Base-by-base conservation (phyloP, 306 rosid species). In the Rosa lucieae region DNA sequence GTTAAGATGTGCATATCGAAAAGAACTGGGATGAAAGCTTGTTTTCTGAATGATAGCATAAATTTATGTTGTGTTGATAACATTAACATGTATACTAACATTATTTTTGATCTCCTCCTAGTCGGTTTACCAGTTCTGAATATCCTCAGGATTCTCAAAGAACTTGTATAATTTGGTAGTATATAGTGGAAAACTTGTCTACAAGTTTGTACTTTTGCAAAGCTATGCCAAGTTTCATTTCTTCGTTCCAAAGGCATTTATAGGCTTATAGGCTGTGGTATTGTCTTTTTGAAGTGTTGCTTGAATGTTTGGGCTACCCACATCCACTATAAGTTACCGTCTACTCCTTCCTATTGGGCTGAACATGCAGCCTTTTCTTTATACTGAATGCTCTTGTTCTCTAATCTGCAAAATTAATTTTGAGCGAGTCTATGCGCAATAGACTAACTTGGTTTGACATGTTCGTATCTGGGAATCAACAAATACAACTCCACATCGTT, bases 11-110 rank as follows among this genome's bases (percentile, higher is more conserved):
- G 75, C 56, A 29, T 29, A 29, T 29, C 47, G 11, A 44, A 40
- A 75, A 78, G 26, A 56, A 63, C 46, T 81, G 14, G 3, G 69
- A 26, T 40, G 73, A 14, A 70, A 73, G 72, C 48, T 23, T 78
- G 43, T 55, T 39, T 44, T 70, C 65, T 49, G 80, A 70, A 62
- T 65, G 40, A 0, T 59, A 62, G 77, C 80, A 75, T 13, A 62
- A 69, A 51, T 39, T 10, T 46, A 44, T 78, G 32, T 55, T 26
- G 51, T 70, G 70, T 23, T 70, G 73, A 44, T 69, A 12, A 10
- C 29, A 29, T 29, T 29, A 29, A 29, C 65, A 21, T 21, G 70
- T 32, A 12, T 35, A 14, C 23, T 13, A 29, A 29, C n/a, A 21
- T 12, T 70, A 40, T 29, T 5, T 40, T 29, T 62, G 26, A 62